phyloP scores from a whole-genome alignment of 768 basidiomycete genomes.

The Lactarius pseudohatsudake region DNA sequence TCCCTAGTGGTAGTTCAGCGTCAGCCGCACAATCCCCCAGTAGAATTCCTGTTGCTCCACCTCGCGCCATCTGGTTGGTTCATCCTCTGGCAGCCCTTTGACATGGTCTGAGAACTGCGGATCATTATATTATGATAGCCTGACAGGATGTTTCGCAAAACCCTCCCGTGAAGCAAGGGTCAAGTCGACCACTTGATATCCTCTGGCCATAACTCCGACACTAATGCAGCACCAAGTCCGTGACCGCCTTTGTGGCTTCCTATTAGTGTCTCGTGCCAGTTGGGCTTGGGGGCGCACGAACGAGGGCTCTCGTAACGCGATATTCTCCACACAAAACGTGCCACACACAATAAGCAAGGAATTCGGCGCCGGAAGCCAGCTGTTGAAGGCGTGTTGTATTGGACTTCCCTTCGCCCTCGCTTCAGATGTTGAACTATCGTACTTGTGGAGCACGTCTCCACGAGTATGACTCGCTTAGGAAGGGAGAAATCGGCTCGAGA shows the following conservation, averaged over 20 bases:
- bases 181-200: slow-evolving; percentile 2
- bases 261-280: background rate
- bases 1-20: background rate
- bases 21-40: slow-evolving; percentile 10
- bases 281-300: background rate
- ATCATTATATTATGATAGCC: slow-evolving; percentile 8
- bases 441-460: background rate
- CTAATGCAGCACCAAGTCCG: background rate
- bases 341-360: background rate
- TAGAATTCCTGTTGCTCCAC: slow-evolving; percentile 1
- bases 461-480: slow-evolving; percentile 9
- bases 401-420: background rate
- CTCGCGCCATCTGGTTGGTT: slow-evolving; percentile 4
- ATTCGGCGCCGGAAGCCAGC: slow-evolving; percentile 15
- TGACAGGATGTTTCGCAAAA: background rate
- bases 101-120: slow-evolving; percentile 3
- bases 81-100: background rate
- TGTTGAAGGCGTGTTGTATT: slow-evolving; percentile 9
- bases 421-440: background rate
- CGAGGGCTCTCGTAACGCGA: slow-evolving; percentile 11
- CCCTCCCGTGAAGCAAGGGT: slow-evolving; percentile 3
- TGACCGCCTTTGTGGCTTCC: background rate
- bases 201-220: slow-evolving; percentile 11
- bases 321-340: background rate
- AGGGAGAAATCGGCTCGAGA: slow-evolving; percentile 8